Evolutionary conservation across 441 rosid species (phyloP), one percentile per base, ranked within the genome.

Genomic region (Eutrema salsugineum): DNA sequence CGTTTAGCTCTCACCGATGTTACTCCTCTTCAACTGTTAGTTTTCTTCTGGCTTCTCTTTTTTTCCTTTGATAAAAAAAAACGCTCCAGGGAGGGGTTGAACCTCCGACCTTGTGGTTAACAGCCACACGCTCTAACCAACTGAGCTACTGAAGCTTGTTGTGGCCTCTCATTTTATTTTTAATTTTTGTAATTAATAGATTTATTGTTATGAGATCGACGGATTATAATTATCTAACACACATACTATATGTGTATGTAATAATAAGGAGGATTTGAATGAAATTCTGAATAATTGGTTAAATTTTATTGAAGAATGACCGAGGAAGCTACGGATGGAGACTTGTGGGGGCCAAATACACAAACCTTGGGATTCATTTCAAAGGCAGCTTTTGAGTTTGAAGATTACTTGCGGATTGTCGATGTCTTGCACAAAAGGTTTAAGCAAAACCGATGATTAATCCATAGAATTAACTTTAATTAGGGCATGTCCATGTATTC

Each of bases 331-430:
- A 87, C 88, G n/a, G 84, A 79, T 72, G 90, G 86, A 56, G 86
- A 87, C 63, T 77, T 82, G 42, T 84, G 86, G 78, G 73, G 90
- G 0, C 94, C 97, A 12, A 92, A 94, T 48, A 70, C 91, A 5
- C 81, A 82, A 14, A 84, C 87, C 27, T 66, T 94, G 46, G 83
- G 89, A 58, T 84, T 85, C 40, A 91, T 94, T 75, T 94, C 99
- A 36, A 86, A 81, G 71, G 91, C 97, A 47, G 99, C 97, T 84
- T 94, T 94, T 72, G 97, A 94, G 77, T 81, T 91, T 11, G 99
- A 92, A 76, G 91, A 94, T 79, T 94, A 85, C 44, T 83, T 85
- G 82, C 83, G 87, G 78, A 91, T 94, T 46, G 97, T 90, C 4
- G 91, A 83, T 59, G 85, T 91, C 67, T 82, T 94, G 38, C 99